Percentiles rank a stretch among this genome's conserved stretches.
phyloP scores from a whole-genome alignment of 2,329 filamentous ascomycete genomes.

The Knoxdaviesia proteae region DNA sequence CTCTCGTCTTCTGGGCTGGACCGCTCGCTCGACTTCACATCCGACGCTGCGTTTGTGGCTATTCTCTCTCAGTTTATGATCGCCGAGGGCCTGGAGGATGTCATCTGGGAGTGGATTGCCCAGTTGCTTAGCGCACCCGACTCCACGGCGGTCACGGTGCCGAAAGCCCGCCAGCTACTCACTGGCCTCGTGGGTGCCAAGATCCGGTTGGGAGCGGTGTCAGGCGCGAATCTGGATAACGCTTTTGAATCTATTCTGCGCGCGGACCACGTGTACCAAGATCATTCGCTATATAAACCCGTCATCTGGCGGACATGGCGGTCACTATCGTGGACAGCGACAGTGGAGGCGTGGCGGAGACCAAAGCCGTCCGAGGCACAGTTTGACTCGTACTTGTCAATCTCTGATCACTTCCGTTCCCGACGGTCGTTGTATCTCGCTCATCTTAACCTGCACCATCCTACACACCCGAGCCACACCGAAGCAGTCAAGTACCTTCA shows the following conservation, averaged over 20 bases:
- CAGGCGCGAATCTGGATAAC: slow-evolving; percentile 20
- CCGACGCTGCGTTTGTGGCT: slow-evolving; percentile 16
- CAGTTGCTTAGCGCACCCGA: slow-evolving; percentile 14
- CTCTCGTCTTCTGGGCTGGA: slow-evolving; percentile 28
- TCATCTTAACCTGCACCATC: slow-evolving; percentile 34
- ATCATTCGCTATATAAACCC: slow-evolving; percentile 13
- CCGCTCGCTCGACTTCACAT: slow-evolving; percentile 22
- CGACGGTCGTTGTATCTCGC: slow-evolving; percentile 10
- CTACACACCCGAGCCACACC: slow-evolving; percentile 23
- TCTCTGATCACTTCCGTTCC: slow-evolving; percentile 17
- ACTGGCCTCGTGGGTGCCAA: slow-evolving; percentile 21
- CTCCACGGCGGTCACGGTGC: slow-evolving; percentile 6
- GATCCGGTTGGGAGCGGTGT: slow-evolving; percentile 8
- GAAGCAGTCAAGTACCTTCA: slow-evolving; percentile 26
- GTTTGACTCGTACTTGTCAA: slow-evolving; percentile 30
- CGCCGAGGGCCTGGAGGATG: slow-evolving; percentile 27
- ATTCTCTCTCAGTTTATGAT: slow-evolving; percentile 27
- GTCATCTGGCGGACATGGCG: slow-evolving; percentile 22
- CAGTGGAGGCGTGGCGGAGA: slow-evolving; percentile 25
- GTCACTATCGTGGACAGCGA: slow-evolving; percentile 28
- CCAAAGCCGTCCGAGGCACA: slow-evolving; percentile 22
- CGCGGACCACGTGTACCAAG: slow-evolving; percentile 20
- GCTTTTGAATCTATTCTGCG: slow-evolving; percentile 27
- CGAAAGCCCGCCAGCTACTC: slow-evolving; percentile 12
- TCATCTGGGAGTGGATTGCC: slow-evolving; percentile 31